Evolutionary conservation across 2,329 filamentous ascomycete genomes (phyloP), one percentile per base, ranked within the genome.

Genomic region (Beauveria caledonica): DNA sequence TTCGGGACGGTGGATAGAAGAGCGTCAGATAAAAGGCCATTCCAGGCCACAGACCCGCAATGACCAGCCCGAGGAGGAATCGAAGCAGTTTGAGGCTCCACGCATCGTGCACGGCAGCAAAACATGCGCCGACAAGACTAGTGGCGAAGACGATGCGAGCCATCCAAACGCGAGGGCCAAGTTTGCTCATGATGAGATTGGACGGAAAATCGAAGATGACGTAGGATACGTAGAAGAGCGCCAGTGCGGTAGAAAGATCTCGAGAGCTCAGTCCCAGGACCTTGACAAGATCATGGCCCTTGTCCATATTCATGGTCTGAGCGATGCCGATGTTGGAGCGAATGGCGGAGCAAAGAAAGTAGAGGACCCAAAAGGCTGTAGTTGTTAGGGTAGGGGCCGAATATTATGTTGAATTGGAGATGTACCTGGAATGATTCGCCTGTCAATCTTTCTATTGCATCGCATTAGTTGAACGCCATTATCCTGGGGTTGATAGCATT

Each of bases 21-120:
- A 96, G 80, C 0, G 92, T 95, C 51, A 96, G 79, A 69, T 96
- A 96, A 72, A 94, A 94, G 10, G 90, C 85, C 92, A 96, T 96
- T 54, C 92, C 92, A 0, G 92, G 92, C 92, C 92, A 96, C 87
- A 96, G 92, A 51, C 92, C 92, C 1, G 92, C 92, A 70, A 92
- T 92, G 25, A 96, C 91, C 15, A 94, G 82, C 52, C 92, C 92
- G 7, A 96, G 83, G 11, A 96, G 80, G 60, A 96, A 87, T 8
- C 92, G 86, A 29, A 96, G 80, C n/a, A 96, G 78, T 82, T 93
- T 92, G 67, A 96, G 80, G 68, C 90, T 94, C 88, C 91, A 95
- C 8, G 89, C 88, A 45, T 86, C 85, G 65, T 86, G 83, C 70
- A 94, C 90, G 13, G 89, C 90, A 6, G 90, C 85, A 74, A 96